Base-by-base conservation (phyloP, 163 green algal genomes). In the Trebouxia gelatinosa region DNA sequence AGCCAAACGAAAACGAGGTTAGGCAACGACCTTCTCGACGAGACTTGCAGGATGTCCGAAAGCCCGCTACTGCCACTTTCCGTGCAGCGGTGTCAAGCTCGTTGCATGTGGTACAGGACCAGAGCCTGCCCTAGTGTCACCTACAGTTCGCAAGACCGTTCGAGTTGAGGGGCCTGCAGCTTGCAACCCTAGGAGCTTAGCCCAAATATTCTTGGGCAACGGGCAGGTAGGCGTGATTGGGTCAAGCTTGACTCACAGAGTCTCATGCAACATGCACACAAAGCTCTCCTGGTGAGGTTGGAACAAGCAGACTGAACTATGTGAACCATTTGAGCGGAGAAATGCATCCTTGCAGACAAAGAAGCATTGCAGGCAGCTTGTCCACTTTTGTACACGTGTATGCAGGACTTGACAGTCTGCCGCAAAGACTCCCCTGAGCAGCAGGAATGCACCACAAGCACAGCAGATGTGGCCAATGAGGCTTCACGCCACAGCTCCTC, bases 171-270 rank as follows among this genome's bases (percentile, higher is more conserved):
- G 21, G 9, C 21, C 21, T 31, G 35, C 64, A 54, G 17, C 64
- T 13, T 51, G 26, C 21, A 72, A 54, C 35, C 64, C 64, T 54
- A 72, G 64, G 32, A 72, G 37, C 16, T 51, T 54, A 37, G 35
- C 64, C 32, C 50, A 72, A 26, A 35, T 72, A 5, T 51, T 72
- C 35, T 51, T 72, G 35, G 64, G 64, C 9, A 72, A 72, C 21
- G 64, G 64, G 31, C 64, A 72, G 64, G 64, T 72, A 72, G 17
- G n/a, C n/a, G n/a, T n/a, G n/a, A n/a, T n/a, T n/a, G n/a, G n/a
- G n/a, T n/a, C n/a, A n/a, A n/a, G n/a, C n/a, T n/a, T n/a, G n/a
- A n/a, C n/a, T n/a, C n/a, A n/a, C n/a, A n/a, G n/a, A n/a, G n/a
- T n/a, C n/a, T n/a, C n/a, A n/a, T n/a, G n/a, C n/a, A n/a, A n/a